Evolutionary conservation across 495 filamentous ascomycete species (phyloP), one percentile per base, ranked within the genome.

Genomic region (Penicillium maclennaniae): DNA sequence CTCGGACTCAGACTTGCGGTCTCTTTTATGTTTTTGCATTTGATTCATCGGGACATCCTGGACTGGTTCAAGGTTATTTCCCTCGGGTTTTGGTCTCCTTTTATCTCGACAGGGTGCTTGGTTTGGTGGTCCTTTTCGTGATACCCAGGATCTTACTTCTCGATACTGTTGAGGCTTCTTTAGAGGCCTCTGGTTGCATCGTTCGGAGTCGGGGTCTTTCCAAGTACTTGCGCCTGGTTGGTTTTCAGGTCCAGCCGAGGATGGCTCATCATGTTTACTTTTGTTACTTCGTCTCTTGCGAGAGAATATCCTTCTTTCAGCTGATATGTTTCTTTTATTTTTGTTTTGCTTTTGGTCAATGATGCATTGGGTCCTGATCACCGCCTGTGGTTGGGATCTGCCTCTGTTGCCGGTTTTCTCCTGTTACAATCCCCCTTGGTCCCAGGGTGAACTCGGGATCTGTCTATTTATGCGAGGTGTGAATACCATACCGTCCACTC

Each of bases 171-270:
- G 46, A 54, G 41, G 58, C 31, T 14, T 12, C 52, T 58, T 42
- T 45, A 17, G 37, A 25, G 26, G 21, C 39, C 31, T 43, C 52
- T 43, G 43, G 53, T 57, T 61, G 56, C 62, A 66, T 66, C 56
- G 48, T 59, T 63, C 47, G 62, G 62, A 62, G 62, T 65, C 56
- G 44, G 54, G 60, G 52, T 58, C 43, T 28, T 54, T 55, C 54
- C 49, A 49, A 58, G 49, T 59, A 49, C 50, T 56, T 45, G 42
- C 47, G 31, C 19, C 43, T 55, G 50, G 51, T 59, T 55, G 14
- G 41, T 42, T 39, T 43, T 39, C 44, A 34, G 31, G 49, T 52
- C 43, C 38, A 56, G 57, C 51, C 45, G 37, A 27, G 48, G 49
- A 52, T 55, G 51, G 42, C 45, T 34, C n/a, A 51, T 38, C 31